These are phyloP conservation scores for Triticum timopheevii DNA, from an alignment of 176 grass and related monocot species.

Conservation along the genomic window DNA sequence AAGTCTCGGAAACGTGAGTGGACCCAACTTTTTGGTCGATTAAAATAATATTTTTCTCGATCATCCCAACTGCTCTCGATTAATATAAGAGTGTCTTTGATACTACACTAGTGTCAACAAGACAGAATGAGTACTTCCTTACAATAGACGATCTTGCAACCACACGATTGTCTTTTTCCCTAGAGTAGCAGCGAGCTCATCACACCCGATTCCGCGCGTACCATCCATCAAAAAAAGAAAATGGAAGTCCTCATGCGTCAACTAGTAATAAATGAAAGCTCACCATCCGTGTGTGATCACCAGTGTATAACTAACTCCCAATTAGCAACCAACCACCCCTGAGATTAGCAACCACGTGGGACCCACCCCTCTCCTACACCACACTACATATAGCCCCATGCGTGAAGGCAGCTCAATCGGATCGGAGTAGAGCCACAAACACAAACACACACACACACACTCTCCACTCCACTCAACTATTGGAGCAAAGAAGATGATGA, in stretches of 20 bases:
- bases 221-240: background rate
- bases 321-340: background rate
- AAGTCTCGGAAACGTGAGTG: too few relatives aligned
- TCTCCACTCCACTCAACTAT: background rate
- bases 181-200: background rate
- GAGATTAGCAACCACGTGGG: background rate
- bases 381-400: conserved; percentile 24
- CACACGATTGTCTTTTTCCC: background rate
- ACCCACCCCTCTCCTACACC: too few relatives aligned
- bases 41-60: too few relatives aligned
- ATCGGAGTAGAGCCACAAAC: background rate
- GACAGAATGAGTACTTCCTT: too few relatives aligned
- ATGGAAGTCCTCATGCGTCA: background rate
- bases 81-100: too few relatives aligned
- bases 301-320: background rate
- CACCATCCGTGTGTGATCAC: background rate
- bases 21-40: too few relatives aligned
- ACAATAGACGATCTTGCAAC: background rate
- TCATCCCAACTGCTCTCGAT: too few relatives aligned
- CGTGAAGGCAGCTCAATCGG: background rate
- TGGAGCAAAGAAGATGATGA: background rate
- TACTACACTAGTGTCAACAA: too few relatives aligned
- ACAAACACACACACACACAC: too few relatives aligned
- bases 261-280: background rate
- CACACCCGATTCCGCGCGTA: background rate